Evolutionary conservation across 208 protist species (phyloP).

Genomic region (Herpetomonas samuelpessoai): DNA sequence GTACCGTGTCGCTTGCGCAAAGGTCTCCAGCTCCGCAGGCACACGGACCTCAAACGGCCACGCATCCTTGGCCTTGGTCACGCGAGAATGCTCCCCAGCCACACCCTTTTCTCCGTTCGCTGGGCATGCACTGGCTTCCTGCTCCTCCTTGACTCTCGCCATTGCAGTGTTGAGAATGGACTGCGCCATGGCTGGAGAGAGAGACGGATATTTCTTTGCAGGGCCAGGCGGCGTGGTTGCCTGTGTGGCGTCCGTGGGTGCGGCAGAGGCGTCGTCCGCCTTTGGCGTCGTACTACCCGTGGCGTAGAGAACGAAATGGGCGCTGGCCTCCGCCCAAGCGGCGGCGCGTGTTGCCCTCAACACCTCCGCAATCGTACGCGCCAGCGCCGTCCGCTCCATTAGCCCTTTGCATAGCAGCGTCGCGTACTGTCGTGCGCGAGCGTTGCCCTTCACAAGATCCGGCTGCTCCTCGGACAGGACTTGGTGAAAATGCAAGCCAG

Average conservation of each 20-base stretch:
- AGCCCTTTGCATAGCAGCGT: constrained; percentile 43
- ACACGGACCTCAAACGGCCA: constrained; percentile 25
- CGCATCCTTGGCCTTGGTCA: background rate
- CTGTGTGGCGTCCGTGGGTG: background rate
- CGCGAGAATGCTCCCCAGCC: too few species aligned
- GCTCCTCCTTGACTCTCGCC: background rate
- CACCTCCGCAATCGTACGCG: constrained; percentile 39
- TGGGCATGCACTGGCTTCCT: background rate
- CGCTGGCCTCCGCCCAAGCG: constrained; percentile 46
- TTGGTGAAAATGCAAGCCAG: constrained; percentile 59
- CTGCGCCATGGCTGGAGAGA: background rate
- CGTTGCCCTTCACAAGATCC: constrained; percentile 32
- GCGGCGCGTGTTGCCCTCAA: constrained; percentile 27
- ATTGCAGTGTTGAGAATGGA: background rate
- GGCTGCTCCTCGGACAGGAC: constrained; percentile 46
- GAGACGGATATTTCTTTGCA: background rate
- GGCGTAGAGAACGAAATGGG: constrained; percentile 43
- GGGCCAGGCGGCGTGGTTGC: background rate
- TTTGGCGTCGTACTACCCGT: background rate
- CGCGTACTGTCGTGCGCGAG: constrained; percentile 39
- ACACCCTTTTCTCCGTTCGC: too few species aligned
- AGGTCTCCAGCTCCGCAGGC: constrained; percentile 30
- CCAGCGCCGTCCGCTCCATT: constrained; percentile 37
- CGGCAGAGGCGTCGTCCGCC: background rate
- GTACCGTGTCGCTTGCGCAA: constrained; percentile 59